A percentile compares a stretch with the other conserved stretches of the same genome.
phyloP scores from a whole-genome alignment of 495 filamentous ascomycete species.

The Lepidopterella palustris region DNA sequence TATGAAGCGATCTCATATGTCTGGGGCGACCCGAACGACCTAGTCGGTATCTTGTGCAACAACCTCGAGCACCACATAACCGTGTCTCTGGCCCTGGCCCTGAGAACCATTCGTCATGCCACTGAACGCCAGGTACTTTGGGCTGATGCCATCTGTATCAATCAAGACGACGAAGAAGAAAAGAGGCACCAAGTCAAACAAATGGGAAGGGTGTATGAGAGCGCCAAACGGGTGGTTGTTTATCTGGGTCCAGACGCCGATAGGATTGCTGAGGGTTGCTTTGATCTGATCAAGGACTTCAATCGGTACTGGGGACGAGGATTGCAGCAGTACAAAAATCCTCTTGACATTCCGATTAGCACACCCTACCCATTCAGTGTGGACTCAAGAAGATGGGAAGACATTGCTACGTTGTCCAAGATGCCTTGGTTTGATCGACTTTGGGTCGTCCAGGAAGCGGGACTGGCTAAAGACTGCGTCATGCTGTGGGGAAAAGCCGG shows the following conservation, averaged over 20 bases:
- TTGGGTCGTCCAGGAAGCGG: background rate
- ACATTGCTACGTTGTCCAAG: background rate
- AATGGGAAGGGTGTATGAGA: constrained; percentile 1
- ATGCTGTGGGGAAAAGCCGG: background rate
- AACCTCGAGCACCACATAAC: background rate
- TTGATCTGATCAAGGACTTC: background rate
- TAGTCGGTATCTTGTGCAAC: background rate
- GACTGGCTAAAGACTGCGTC: background rate
- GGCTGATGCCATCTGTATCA: constrained; percentile 12
- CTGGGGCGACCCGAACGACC: constrained; percentile 5
- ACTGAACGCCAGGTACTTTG: background rate
- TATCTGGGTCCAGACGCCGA: constrained; percentile 3
- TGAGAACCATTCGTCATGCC: background rate
- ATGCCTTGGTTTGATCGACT: background rate
- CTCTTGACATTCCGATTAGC: background rate
- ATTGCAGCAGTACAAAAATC: background rate
- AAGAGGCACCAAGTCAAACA: constrained; percentile 3
- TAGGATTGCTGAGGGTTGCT: background rate
- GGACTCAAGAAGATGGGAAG: background rate
- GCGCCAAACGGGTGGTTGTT: constrained; percentile 1
- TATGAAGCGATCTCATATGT: constrained; percentile 16
- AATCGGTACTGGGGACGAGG: background rate
- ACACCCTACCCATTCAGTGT: background rate
- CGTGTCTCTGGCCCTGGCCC: background rate
- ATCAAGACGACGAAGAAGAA: constrained; percentile 8